A percentile compares a stretch with the other conserved stretches of the same genome.
These are phyloP conservation scores for Linum usitatissimum DNA, from an alignment of 345 rosid genomes.

Conservation along the genomic window DNA sequence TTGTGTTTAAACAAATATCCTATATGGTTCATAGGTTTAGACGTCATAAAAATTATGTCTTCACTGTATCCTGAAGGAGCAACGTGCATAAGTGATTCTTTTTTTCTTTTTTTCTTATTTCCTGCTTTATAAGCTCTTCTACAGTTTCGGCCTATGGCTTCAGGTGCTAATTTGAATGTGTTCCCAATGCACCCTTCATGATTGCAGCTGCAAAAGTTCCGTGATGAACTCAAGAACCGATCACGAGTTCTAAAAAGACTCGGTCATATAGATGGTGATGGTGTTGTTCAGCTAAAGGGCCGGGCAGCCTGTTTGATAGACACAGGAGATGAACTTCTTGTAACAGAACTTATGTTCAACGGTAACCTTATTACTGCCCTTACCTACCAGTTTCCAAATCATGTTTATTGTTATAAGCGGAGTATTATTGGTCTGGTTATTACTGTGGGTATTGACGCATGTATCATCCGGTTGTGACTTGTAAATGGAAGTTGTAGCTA, in stretches of 20 bases:
- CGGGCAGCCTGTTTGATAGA: constrained; percentile 98
- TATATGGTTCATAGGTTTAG: too few relatives aligned
- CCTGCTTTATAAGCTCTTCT: too few relatives aligned
- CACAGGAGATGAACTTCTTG: constrained; percentile 98
- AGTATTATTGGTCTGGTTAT: too few relatives aligned
- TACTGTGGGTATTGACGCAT: too few relatives aligned
- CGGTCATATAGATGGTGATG: constrained; percentile 81
- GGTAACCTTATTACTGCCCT: constrained; percentile 31
- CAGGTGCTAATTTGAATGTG: background rate
- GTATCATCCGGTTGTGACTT: too few relatives aligned
- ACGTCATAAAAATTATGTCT: too few relatives aligned
- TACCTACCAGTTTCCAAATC: background rate
- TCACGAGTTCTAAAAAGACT: constrained; percentile 88
- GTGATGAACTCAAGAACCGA: constrained; percentile 89
- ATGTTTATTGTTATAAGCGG: background rate
- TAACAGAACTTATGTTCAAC: constrained; percentile 95
- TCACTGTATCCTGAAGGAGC: too few relatives aligned
- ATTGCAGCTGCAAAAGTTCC: constrained; percentile 84
- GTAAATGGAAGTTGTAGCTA: too few relatives aligned
- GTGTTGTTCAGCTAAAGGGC: constrained; percentile 86
- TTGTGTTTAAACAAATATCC: too few relatives aligned
- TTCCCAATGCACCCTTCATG: constrained; percentile 1
- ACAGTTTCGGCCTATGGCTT: background rate
- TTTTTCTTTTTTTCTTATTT: too few relatives aligned
- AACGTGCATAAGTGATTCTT: too few relatives aligned